Percentiles rank a stretch among this genome's conserved stretches.
These are phyloP conservation scores for Monosporozyma solicola DNA, from an alignment of 805 yeast genomes.

Conservation along the genomic window DNA sequence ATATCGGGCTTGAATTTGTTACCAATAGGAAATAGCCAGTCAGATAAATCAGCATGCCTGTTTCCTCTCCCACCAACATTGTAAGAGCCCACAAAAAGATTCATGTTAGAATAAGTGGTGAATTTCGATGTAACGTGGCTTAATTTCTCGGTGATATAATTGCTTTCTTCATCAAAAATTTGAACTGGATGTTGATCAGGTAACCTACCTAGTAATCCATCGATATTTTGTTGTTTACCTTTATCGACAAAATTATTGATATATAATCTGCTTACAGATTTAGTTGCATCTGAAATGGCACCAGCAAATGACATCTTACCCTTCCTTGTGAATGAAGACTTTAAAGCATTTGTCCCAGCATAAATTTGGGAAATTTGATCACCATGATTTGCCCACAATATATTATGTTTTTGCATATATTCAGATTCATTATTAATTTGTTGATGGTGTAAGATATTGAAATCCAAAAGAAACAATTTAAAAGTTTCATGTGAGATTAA, in stretches of 20 bases:
- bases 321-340: conserved; percentile 84
- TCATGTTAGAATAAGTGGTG: conserved; percentile 49
- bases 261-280: conserved; percentile 88
- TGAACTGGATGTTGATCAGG: conserved; percentile 60
- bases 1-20: conserved; percentile 56
- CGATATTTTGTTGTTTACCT: conserved; percentile 79
- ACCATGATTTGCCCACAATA: conserved; percentile 97
- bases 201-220: conserved; percentile 70
- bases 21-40: conserved; percentile 77
- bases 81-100: conserved; percentile 73
- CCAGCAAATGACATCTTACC: conserved; percentile 97
- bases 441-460: conserved; percentile 23
- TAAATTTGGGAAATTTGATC: conserved; percentile 92
- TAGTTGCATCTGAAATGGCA: conserved; percentile 90
- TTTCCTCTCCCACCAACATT: conserved; percentile 70
- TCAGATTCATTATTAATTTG: conserved; percentile 37
- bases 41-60: conserved; percentile 45
- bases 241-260: conserved; percentile 92
- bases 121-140: conserved; percentile 36
- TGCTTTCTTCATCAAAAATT: conserved; percentile 80
- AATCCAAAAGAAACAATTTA: conserved; percentile 40
- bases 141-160: conserved; percentile 59
- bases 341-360: conserved; percentile 95
- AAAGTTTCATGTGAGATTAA: conserved; percentile 66
- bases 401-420: conserved; percentile 62